These are phyloP conservation scores for Epichloe coenophiala DNA, from an alignment of 2,329 filamentous ascomycete genomes.

Conservation along the genomic window DNA sequence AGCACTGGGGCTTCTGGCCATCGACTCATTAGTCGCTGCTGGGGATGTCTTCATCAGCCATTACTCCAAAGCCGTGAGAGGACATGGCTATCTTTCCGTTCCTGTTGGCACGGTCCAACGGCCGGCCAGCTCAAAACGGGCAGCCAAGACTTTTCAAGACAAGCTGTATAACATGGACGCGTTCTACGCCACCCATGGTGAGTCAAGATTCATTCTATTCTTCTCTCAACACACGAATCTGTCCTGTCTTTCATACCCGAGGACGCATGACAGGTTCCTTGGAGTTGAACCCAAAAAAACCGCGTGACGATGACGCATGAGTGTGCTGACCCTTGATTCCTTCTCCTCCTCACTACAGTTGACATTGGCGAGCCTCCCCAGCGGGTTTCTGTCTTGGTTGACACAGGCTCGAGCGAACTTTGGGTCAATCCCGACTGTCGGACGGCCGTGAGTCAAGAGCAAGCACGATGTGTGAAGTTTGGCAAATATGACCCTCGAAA, in stretches of 20 bases:
- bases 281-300: neutral
- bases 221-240: neutral
- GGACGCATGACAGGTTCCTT: too few relatives aligned
- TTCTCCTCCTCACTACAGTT: slow-evolving; percentile 17
- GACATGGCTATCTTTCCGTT: slow-evolving; percentile 24
- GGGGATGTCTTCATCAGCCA: neutral
- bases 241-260: neutral
- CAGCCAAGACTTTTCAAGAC: slow-evolving; percentile 16
- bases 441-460: slow-evolving; percentile 20
- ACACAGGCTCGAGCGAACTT: slow-evolving; percentile 40
- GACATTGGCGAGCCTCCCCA: slow-evolving; percentile 29
- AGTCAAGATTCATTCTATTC: slow-evolving; percentile 6
- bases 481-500: slow-evolving; percentile 30
- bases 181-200: slow-evolving; percentile 26
- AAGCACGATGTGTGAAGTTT: slow-evolving; percentile 25
- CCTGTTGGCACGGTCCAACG: slow-evolving; percentile 20
- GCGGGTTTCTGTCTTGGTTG: slow-evolving; percentile 31
- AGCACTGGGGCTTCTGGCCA: slow-evolving; percentile 7
- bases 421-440: slow-evolving; percentile 40
- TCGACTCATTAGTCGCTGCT: slow-evolving; percentile 1
- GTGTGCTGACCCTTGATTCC: neutral
- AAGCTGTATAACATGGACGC: slow-evolving; percentile 22
- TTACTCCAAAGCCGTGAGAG: slow-evolving; percentile 17
- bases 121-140: slow-evolving; percentile 5
- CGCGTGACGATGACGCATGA: neutral